A percentile compares a stretch with the other conserved stretches of the same genome.
These are phyloP conservation scores for Colletotrichum tabaci DNA, from an alignment of 2,329 filamentous ascomycete species.

Conservation along the genomic window DNA sequence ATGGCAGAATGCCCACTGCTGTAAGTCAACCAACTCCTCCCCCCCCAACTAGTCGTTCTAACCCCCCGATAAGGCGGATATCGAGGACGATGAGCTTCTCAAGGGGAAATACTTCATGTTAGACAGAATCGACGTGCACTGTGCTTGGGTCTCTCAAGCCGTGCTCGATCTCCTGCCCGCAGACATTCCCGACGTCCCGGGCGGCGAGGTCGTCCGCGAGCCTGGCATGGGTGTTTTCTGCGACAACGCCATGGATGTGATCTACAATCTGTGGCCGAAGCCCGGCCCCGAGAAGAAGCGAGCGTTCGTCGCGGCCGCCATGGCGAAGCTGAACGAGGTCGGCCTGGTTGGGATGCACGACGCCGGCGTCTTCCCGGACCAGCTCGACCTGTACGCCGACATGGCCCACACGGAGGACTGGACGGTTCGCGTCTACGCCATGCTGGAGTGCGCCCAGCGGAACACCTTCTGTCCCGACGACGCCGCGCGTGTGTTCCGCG, in stretches of 20 bases:
- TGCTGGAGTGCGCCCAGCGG: conserved; percentile 76
- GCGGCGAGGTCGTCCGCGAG: conserved; percentile 73
- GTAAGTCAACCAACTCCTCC: conserved; percentile 55
- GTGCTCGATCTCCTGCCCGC: conserved; percentile 73
- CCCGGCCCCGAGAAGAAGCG: conserved; percentile 68
- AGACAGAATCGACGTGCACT: conserved; percentile 79
- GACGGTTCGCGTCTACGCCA: conserved; percentile 76
- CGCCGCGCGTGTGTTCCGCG: conserved; percentile 59
- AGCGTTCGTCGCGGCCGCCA: conserved; percentile 71
- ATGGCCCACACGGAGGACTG: conserved; percentile 66
- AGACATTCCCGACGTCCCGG: conserved; percentile 67
- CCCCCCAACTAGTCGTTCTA: not conserved
- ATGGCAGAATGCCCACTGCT: conserved; percentile 77
- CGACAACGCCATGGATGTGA: conserved; percentile 79
- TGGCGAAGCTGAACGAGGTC: conserved; percentile 73
- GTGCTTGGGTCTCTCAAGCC: conserved; percentile 77
- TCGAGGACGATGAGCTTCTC: conserved; percentile 67
- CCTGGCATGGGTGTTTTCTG: conserved; percentile 80
- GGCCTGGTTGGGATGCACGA: conserved; percentile 80
- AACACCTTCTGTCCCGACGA: conserved; percentile 75
- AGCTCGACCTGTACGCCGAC: conserved; percentile 68
- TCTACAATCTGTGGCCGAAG: conserved; percentile 70
- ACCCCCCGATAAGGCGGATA: conserved; percentile 53
- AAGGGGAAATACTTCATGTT: conserved; percentile 76
- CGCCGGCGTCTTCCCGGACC: conserved; percentile 71